Conservation (phyloP, 768 basidiomycete species). For the Podaxis sp. region DNA sequence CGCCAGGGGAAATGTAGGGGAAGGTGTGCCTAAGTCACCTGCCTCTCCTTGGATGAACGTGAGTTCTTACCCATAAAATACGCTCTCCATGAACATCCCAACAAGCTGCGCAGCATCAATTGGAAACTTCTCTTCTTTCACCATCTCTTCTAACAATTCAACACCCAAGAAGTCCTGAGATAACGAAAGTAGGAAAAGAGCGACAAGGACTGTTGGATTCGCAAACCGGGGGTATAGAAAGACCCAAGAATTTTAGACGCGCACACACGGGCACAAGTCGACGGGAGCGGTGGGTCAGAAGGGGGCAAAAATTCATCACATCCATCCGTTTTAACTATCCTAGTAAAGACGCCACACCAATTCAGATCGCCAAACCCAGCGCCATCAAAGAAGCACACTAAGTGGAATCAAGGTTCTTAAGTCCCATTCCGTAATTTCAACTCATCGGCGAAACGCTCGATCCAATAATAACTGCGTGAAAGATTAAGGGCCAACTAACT, state of each 20-base stretch:
- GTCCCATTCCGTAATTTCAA: background rate
- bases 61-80: slow-evolving; percentile 33
- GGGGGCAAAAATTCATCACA: background rate
- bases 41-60: background rate
- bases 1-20: background rate
- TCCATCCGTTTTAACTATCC: background rate
- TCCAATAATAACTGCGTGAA: background rate
- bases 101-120: slow-evolving; percentile 40
- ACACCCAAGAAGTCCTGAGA: background rate
- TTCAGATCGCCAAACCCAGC: background rate
- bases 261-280: background rate
- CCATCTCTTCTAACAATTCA: slow-evolving; percentile 17
- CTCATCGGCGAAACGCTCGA: background rate
- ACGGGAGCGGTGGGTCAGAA: background rate
- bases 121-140: slow-evolving; percentile 23
- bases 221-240: background rate
- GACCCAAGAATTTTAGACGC: background rate
- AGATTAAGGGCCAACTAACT: background rate
- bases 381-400: background rate
- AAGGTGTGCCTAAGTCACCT: background rate
- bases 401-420: background rate
- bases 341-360: background rate
- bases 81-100: slow-evolving; percentile 39
- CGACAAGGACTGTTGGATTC: slow-evolving; percentile 1
- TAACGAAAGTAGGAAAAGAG: background rate